These are phyloP conservation scores for Dendrobium nobile DNA, from an alignment of 106 monocot species.

Conservation along the genomic window DNA sequence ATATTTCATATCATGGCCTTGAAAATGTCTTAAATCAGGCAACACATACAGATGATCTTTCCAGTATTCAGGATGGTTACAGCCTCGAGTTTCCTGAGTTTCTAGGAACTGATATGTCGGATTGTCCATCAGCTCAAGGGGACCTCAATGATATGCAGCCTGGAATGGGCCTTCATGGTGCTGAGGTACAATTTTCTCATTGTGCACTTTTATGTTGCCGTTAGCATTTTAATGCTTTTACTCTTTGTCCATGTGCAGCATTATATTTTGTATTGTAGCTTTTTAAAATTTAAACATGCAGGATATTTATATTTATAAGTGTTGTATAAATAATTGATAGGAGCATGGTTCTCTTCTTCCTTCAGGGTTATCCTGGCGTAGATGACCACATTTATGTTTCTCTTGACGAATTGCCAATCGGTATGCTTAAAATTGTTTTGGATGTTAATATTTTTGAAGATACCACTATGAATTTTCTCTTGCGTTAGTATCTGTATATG, in stretches of 20 bases:
- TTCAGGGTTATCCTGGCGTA: conserved; percentile 35
- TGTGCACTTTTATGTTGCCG: background rate
- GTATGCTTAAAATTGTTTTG: conserved; percentile 10
- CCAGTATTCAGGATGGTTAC: conserved; percentile 58
- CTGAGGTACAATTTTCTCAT: conserved; percentile 23
- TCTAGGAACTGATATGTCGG: conserved; percentile 47
- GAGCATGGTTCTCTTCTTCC: background rate
- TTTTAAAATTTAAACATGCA: background rate
- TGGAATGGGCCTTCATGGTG: conserved; percentile 20
- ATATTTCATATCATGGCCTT: conserved; percentile 36
- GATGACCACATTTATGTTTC: conserved; percentile 46
- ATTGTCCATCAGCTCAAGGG: conserved; percentile 34
- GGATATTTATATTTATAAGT: background rate
- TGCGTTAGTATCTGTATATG: background rate
- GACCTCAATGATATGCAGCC: conserved; percentile 35
- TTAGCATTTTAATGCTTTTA: background rate
- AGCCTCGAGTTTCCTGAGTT: conserved; percentile 42
- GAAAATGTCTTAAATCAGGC: conserved; percentile 40
- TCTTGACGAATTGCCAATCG: conserved; percentile 42
- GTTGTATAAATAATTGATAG: background rate
- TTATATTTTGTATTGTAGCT: background rate
- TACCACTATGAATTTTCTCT: background rate
- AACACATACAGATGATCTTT: conserved; percentile 43
- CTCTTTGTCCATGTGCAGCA: background rate
- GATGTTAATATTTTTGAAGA: background rate